These are phyloP conservation scores for Sugiyamaella floridensis DNA, from an alignment of 805 yeast genomes.

Conservation along the genomic window DNA sequence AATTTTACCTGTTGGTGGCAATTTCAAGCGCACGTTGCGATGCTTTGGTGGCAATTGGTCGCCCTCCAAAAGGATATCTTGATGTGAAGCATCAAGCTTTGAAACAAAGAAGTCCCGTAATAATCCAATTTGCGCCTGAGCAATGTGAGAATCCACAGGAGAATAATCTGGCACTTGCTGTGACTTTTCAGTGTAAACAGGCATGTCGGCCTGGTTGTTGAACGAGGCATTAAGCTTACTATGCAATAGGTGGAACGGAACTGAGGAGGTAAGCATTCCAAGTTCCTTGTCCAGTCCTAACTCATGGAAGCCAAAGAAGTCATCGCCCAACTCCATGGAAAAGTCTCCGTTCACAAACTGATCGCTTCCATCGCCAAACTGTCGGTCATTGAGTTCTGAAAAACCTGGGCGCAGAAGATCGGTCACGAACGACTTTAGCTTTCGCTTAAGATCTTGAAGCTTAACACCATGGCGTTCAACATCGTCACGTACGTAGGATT, in stretches of 20 bases:
- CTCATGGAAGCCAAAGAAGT: slow-evolving; percentile 94
- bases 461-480: slow-evolving; percentile 62
- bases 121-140: slow-evolving; percentile 49
- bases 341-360: slow-evolving; percentile 94
- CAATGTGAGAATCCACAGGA: slow-evolving; percentile 45
- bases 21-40: slow-evolving; percentile 63
- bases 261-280: slow-evolving; percentile 72
- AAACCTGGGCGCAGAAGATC: slow-evolving; percentile 75
- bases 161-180: slow-evolving; percentile 47
- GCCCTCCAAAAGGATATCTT: slow-evolving; percentile 52
- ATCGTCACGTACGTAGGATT: slow-evolving; percentile 66
- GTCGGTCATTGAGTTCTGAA: slow-evolving; percentile 60
- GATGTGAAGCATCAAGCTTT: slow-evolving; percentile 24
- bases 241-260: slow-evolving; percentile 84
- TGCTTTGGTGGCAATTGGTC: slow-evolving; percentile 78
- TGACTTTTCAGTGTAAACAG: slow-evolving; percentile 4
- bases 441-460: slow-evolving; percentile 58
- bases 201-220: slow-evolving; percentile 51
- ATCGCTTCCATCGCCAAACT: slow-evolving; percentile 84
- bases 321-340: slow-evolving; percentile 89
- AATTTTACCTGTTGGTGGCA: slow-evolving; percentile 89
- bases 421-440: slow-evolving; percentile 64
- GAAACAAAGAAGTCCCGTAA: slow-evolving; percentile 47
- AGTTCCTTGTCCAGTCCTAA: slow-evolving; percentile 90
- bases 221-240: slow-evolving; percentile 51